Percentiles rank a stretch among this genome's conserved stretches.
Conservation (phyloP, 1,284 basidiomycete genomes). For the Cystobasidium pallidum region DNA sequence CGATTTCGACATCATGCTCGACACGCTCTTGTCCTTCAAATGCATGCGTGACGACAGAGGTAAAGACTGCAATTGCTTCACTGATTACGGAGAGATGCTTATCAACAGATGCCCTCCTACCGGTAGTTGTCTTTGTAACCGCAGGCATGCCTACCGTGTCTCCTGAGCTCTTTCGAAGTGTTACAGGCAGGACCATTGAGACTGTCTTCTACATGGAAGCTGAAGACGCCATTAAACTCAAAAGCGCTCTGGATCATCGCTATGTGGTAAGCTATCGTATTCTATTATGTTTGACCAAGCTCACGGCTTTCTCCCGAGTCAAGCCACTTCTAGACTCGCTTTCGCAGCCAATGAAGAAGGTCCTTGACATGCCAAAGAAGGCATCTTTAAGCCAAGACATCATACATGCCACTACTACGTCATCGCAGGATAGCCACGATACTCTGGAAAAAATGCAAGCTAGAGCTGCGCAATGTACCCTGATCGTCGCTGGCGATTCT, state of each 20-base stretch:
- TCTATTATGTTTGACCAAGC: not conserved
- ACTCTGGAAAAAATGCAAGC: slow-evolving; percentile 1
- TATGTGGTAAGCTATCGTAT: not conserved
- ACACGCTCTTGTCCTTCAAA: not conserved
- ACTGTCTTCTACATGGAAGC: not conserved
- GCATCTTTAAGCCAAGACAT: not conserved
- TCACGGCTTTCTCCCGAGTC: not conserved
- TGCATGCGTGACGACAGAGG: not conserved
- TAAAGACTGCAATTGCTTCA: not conserved
- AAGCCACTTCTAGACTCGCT: not conserved
- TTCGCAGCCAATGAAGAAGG: not conserved
- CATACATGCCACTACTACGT: not conserved
- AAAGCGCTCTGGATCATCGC: not conserved
- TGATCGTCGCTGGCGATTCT: not conserved
- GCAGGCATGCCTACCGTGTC: not conserved
- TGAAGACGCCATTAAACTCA: not conserved
- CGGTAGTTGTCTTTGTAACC: not conserved
- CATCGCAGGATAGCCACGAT: not conserved
- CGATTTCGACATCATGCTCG: slow-evolving; percentile 4
- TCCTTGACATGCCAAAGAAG: not conserved
- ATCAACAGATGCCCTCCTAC: not conserved
- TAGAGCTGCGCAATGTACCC: not conserved
- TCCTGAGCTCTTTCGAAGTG: not conserved
- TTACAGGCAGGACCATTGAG: not conserved
- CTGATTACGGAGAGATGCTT: not conserved